Percentiles rank a stretch among this genome's conserved stretches.
phyloP scores from a whole-genome alignment of 2,329 filamentous ascomycete species.

The Phaeosphaeriaceae sp. region DNA sequence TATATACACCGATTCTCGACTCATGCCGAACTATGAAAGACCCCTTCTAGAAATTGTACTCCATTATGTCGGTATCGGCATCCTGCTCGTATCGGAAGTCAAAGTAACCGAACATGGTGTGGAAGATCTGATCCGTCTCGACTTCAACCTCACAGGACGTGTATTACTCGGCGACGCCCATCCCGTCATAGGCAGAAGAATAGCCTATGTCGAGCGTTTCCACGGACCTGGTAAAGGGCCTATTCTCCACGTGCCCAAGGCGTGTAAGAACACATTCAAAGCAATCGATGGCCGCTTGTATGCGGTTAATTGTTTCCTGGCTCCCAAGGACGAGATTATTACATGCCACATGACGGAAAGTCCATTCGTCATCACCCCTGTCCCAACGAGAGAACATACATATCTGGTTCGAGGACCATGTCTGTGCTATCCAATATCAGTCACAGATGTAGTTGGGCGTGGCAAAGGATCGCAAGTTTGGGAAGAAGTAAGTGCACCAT shows the following conservation, averaged over 20 bases:
- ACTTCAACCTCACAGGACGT: background rate
- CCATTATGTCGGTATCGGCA: background rate
- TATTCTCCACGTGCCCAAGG: background rate
- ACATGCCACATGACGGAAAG: background rate
- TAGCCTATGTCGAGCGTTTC: background rate
- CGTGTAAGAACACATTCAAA: background rate
- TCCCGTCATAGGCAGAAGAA: background rate
- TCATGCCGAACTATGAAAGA: background rate
- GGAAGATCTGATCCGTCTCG: background rate
- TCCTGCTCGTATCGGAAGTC: background rate
- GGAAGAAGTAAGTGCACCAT: no score
- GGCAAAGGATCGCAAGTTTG: no score
- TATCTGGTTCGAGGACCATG: background rate
- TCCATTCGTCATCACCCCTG: background rate
- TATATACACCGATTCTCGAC: background rate
- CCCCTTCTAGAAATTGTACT: background rate
- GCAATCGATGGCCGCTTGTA: background rate
- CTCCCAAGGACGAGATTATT: background rate
- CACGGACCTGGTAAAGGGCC: background rate
- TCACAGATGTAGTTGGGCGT: background rate
- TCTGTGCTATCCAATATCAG: background rate
- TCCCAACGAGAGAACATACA: background rate
- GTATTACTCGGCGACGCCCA: background rate
- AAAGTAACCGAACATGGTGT: background rate
- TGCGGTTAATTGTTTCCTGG: background rate